Evolutionary conservation across 1,284 basidiomycete species (phyloP), one percentile per base, ranked within the genome.

Genomic region (Trametes versicolor): DNA sequence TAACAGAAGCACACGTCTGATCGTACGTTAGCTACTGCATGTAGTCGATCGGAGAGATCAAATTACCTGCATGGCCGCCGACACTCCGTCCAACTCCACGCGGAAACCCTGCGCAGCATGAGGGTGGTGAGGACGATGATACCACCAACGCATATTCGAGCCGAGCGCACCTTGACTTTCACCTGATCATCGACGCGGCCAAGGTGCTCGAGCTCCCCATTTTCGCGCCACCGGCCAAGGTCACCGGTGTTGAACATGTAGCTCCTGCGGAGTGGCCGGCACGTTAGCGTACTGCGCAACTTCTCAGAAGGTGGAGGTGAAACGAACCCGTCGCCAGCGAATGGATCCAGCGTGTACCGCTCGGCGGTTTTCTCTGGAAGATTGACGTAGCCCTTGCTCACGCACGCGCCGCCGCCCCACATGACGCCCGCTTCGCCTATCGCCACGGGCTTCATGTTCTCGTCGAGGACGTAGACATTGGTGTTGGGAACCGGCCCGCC

Each of bases 201-300:
- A 25, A 87, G 79, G 68, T 85, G 84, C 64, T 87, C 84, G 17
- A 88, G 74, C 39, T 80, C 81, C 13, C 86, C 86, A 62, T 85
- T 81, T 8, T 77, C 68, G 58, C 79, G 77, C 87, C 87, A 88
- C 53, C 82, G 79, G 29, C 85, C 85, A 34, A 88, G 77, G 69
- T 87, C 86, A 0, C 85, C 85, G 52, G 86, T 88, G 69, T 87
- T 87, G 73, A 87, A 87, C 86, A 88, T 88, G 67, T 80, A 77
- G 47, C 77, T 79, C 19, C 85, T 87, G 61, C 9, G 36, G 54
- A 58, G 27, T 43, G 58, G 55, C 62, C 85, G 84, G 70, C 85
- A 84, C 84, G 86, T 56, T 34, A 63, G 70, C 25, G 32, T 34
- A 23, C 37, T 60, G 59, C 63, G 54, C 52, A 47, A 48, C 12